Evolutionary conservation across 805 yeast species (phyloP), one percentile per base, ranked within the genome.

Genomic region (Candida caryicola): DNA sequence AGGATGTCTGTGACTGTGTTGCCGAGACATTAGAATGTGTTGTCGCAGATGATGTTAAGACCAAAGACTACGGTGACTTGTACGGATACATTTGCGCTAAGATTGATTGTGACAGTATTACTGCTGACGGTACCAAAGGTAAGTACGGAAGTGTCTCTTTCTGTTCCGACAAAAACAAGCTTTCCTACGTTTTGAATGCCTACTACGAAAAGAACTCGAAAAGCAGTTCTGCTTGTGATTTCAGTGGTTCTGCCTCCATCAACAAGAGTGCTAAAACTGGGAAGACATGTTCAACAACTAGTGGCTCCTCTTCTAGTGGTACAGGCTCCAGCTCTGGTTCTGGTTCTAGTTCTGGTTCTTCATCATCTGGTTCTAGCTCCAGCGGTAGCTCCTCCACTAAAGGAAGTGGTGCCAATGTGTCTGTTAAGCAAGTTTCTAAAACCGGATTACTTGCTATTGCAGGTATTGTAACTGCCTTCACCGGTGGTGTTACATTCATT

Each of bases 141-240:
- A 52, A 55, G 5, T 85, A 85, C 59, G 93, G 93, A 61, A 72
- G 81, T 19, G 78, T 72, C 65, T 83, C 91, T 13, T 81, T 74
- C 80, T 85, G 93, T 62, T 67, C 77, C 15, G 60, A 76, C 39
- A 76, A 81, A 62, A 84, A 81, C 41, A 71, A 79, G 66, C 70
- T 85, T 51, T 74, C 85, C 27, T 85, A 73, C 54, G 74, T 79
- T 28, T 59, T 85, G 64, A 79, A 83, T 47, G 39, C 40, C 35
- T 55, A 52, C 53, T 55, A 55, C 47, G 59, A 59, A 35, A 64
- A 63, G 28, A 73, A 81, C 43, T 68, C 65, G 45, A 57, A 57
- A 34, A 45, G 50, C 34, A 39, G 60, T 2, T 60, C 71, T 38
- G 85, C 84, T 35, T 83, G 90, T 73, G 78, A 76, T 60, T 84